These are phyloP conservation scores for Pseudogymnoascus sp. DNA, from an alignment of 2,329 filamentous ascomycete genomes.

Conservation along the genomic window DNA sequence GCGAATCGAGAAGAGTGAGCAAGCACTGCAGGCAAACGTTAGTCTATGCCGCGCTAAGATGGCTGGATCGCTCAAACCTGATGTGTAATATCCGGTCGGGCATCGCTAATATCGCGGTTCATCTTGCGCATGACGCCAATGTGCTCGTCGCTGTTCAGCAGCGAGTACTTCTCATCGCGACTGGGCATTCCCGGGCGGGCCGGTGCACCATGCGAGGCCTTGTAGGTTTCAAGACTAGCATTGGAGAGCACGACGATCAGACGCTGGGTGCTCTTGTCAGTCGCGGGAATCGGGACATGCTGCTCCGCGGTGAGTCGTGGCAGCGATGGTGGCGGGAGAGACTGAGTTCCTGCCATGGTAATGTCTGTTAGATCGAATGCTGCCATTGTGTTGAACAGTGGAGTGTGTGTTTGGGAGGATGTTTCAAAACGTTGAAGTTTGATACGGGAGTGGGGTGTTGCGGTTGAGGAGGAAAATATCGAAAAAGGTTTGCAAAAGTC, in stretches of 20 bases:
- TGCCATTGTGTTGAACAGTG: constrained; percentile 5
- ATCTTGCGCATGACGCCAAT: constrained; percentile 99
- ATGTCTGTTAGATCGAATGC: constrained; percentile 12
- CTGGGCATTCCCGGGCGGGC: constrained; percentile 55
- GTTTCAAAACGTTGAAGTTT: constrained; percentile 9
- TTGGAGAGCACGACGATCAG: constrained; percentile 95
- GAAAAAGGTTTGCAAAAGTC: background rate
- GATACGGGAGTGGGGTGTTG: background rate
- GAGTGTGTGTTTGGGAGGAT: constrained; percentile 1
- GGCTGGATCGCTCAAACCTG: constrained; percentile 57
- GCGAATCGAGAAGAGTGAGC: constrained; percentile 91
- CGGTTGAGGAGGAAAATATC: constrained; percentile 3
- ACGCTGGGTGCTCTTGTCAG: constrained; percentile 83
- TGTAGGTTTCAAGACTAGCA: constrained; percentile 96
- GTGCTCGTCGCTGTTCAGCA: constrained; percentile 98
- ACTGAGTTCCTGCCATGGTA: constrained; percentile 68
- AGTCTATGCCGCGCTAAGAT: constrained; percentile 18
- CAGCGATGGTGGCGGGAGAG: constrained; percentile 81
- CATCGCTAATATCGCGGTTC: constrained; percentile 97
- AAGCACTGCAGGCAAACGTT: constrained; percentile 61
- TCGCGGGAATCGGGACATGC: constrained; percentile 70
- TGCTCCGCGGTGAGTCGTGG: constrained; percentile 93
- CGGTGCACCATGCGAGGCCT: constrained; percentile 67
- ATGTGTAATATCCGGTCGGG: constrained; percentile 94
- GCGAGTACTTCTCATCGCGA: constrained; percentile 84